These are phyloP conservation scores for Aureobasidium sp. DNA, from an alignment of 2,329 filamentous ascomycete species.

Conservation along the genomic window DNA sequence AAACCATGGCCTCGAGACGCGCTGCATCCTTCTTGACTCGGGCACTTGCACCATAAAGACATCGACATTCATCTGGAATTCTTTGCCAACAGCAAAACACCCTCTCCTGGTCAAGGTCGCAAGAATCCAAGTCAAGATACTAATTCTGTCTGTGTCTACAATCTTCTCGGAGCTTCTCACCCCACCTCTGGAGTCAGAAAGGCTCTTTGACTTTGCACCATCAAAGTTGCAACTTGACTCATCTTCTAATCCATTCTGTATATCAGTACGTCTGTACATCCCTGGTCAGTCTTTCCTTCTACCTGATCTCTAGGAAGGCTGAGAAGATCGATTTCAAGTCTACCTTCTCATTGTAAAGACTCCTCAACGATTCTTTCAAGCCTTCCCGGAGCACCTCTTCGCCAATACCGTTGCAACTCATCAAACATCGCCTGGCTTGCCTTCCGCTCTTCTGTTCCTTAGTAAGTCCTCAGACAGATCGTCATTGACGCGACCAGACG, in stretches of 20 bases:
- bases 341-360: background rate
- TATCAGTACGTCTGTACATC: background rate
- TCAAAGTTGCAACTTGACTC: background rate
- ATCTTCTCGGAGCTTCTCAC: background rate
- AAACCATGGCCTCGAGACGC: background rate
- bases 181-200: background rate
- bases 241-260: background rate
- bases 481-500: background rate
- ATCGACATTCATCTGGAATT: background rate
- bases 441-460: background rate
- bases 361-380: slow-evolving; percentile 8
- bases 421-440: background rate
- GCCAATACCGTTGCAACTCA: background rate
- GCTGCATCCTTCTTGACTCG: background rate
- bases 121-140: background rate
- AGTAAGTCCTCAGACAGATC: background rate
- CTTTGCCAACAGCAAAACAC: background rate
- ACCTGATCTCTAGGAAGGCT: background rate
- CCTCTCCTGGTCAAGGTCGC: background rate
- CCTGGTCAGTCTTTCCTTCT: background rate
- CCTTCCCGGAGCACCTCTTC: background rate
- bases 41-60: background rate
- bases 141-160: background rate
- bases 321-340: background rate
- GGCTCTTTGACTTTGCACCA: slow-evolving; percentile 2